phyloP scores from a whole-genome alignment of 106 monocot species.

The Platanthera zijinensis region DNA sequence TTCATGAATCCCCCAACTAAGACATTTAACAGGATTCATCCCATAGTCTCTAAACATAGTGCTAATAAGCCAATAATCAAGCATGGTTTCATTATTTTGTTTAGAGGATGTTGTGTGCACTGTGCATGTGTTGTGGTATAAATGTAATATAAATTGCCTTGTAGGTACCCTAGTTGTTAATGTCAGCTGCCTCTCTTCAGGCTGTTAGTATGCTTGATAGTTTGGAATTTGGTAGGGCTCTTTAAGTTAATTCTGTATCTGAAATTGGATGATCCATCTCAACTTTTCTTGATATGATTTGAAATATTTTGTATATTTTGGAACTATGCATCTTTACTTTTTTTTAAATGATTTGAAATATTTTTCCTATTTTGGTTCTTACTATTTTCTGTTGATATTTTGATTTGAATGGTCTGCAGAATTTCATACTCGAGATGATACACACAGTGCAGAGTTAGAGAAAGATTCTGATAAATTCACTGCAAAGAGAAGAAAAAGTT shows the following conservation, averaged over 20 bases:
- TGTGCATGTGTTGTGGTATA: not conserved
- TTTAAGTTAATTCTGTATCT: not conserved
- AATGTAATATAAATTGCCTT: not conserved
- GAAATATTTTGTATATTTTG: not conserved
- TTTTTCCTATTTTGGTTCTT: not conserved
- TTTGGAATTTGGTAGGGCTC: not conserved
- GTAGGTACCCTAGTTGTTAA: not conserved
- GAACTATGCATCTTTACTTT: too few species aligned
- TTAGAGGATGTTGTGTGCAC: not conserved
- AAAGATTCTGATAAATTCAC: constrained; percentile 36
- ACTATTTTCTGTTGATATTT: not conserved
- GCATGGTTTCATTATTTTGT: not conserved
- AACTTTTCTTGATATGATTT: constrained; percentile 3
- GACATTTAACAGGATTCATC: too few species aligned
- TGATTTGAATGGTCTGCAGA: constrained; percentile 15
- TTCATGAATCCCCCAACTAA: not conserved
- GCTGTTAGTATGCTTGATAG: not conserved
- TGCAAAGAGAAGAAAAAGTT: constrained; percentile 32
- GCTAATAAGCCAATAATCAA: not conserved
- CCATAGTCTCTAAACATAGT: not conserved
- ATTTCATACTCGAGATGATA: constrained; percentile 23
- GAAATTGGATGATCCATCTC: not conserved
- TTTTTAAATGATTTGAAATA: too few species aligned
- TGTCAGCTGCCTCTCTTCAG: not conserved
- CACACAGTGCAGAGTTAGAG: constrained; percentile 25